Evolutionary conservation across 768 basidiomycete genomes (phyloP).

Genomic region (Tephrocybe sp.): DNA sequence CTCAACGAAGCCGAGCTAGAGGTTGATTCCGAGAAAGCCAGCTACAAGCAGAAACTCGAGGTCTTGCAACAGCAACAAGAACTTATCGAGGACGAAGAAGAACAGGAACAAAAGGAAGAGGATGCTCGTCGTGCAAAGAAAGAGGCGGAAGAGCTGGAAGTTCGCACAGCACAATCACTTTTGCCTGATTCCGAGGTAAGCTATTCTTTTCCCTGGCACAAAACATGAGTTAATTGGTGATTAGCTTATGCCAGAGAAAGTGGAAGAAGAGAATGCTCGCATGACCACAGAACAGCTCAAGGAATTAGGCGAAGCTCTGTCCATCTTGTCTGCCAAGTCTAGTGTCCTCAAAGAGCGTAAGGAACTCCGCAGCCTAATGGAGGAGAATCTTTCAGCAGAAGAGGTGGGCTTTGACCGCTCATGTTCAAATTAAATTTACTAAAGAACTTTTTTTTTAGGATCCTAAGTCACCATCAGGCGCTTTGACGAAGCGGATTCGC

Average conservation of each 20-base stretch:
- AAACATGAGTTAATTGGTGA: not conserved
- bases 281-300: constrained; percentile 97
- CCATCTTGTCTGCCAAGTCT: constrained; percentile 89
- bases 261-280: constrained; percentile 72
- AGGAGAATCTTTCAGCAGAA: constrained; percentile 88
- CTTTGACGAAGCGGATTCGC: constrained; percentile 94
- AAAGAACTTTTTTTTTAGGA: constrained; percentile 45
- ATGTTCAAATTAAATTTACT: constrained; percentile 1
- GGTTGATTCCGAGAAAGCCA: constrained; percentile 90
- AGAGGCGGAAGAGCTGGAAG: constrained; percentile 77
- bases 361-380: constrained; percentile 88
- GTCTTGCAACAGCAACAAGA: constrained; percentile 98
- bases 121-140: constrained; percentile 84
- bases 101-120: constrained; percentile 95
- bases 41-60: constrained; percentile 97
- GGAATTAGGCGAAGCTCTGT: constrained; percentile 89
- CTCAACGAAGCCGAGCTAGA: constrained; percentile 96
- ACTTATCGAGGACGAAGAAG: constrained; percentile 98
- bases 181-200: constrained; percentile 88
- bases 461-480: constrained; percentile 76
- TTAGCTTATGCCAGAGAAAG: constrained; percentile 62
- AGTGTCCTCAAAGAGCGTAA: constrained; percentile 94
- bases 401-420: constrained; percentile 47
- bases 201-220: not conserved
- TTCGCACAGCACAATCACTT: constrained; percentile 74